Evolutionary conservation across 331 rosid species (phyloP).

Genomic region (Arachis monticola): DNA sequence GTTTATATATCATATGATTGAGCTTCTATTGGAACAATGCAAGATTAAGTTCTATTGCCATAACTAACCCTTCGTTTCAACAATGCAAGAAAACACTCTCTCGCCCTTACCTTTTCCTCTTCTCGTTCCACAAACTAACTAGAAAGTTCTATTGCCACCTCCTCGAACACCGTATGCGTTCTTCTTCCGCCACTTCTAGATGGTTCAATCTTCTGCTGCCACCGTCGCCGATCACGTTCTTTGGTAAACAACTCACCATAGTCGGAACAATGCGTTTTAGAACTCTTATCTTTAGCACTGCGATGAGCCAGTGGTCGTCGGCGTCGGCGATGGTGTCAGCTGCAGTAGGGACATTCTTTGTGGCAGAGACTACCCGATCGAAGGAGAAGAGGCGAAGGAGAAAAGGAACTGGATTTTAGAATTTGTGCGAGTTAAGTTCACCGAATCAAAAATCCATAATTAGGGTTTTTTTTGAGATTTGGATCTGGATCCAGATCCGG

Average conservation of each 20-base stretch:
- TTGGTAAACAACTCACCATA: not conserved
- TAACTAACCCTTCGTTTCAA: constrained; percentile 44
- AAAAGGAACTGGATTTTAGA: too few relatives aligned
- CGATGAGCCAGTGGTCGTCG: too few relatives aligned
- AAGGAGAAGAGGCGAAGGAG: too few relatives aligned
- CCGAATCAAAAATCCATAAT: too few relatives aligned
- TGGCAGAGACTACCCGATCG: too few relatives aligned
- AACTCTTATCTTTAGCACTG: constrained; percentile 19
- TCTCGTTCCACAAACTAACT: constrained; percentile 50
- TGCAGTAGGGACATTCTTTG: not conserved
- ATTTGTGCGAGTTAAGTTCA: too few relatives aligned
- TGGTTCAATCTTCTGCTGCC: constrained; percentile 35
- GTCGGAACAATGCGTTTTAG: constrained; percentile 36
- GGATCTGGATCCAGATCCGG: too few relatives aligned
- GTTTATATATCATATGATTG: too few relatives aligned
- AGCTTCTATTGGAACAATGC: too few relatives aligned
- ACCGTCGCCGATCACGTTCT: too few relatives aligned
- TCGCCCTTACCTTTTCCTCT: constrained; percentile 53
- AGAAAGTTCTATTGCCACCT: constrained; percentile 61
- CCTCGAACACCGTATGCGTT: constrained; percentile 44
- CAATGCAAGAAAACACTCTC: constrained; percentile 34
- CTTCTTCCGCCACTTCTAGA: not conserved
- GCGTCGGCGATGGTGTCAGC: constrained; percentile 40
- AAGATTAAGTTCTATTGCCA: constrained; percentile 15
- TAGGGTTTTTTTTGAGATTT: too few relatives aligned